Conservation (phyloP, 768 basidiomycete species). For the Tulasnella sp. region DNA sequence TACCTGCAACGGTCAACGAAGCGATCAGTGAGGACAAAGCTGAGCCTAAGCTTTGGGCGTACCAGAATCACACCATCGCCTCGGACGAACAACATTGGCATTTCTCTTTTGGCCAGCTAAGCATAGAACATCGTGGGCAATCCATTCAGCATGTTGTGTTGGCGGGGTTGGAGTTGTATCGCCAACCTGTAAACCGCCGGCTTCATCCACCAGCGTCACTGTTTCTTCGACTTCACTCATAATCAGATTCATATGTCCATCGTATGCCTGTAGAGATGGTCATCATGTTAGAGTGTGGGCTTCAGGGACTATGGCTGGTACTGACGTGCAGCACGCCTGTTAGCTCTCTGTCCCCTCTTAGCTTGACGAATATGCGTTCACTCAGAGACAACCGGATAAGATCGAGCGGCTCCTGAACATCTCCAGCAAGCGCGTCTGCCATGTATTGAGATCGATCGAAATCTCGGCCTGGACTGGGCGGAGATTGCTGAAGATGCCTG, state of each 20-base stretch:
- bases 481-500: too few relatives aligned
- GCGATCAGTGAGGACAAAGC: background rate
- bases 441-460: background rate
- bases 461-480: background rate
- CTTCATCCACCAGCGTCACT: slow-evolving; percentile 84
- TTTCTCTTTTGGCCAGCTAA: slow-evolving; percentile 83
- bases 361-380: slow-evolving; percentile 96
- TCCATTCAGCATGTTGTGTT: background rate
- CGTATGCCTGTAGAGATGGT: slow-evolving; percentile 66
- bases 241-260: slow-evolving; percentile 99
- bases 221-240: slow-evolving; percentile 96
- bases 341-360: slow-evolving; percentile 87
- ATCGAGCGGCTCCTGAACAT: slow-evolving; percentile 94
- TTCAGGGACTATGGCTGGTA: background rate
- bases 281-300: background rate
- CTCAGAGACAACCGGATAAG: slow-evolving; percentile 91
- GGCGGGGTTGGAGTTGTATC: background rate
- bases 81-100: slow-evolving; percentile 97
- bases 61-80: slow-evolving; percentile 97
- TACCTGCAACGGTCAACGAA: background rate
- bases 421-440: slow-evolving; percentile 31
- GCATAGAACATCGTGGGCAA: background rate
- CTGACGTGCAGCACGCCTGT: slow-evolving; percentile 86
- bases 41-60: slow-evolving; percentile 23
- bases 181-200: background rate